Conservation (phyloP, 768 basidiomycete species). For the Boletus reticuloceps region DNA sequence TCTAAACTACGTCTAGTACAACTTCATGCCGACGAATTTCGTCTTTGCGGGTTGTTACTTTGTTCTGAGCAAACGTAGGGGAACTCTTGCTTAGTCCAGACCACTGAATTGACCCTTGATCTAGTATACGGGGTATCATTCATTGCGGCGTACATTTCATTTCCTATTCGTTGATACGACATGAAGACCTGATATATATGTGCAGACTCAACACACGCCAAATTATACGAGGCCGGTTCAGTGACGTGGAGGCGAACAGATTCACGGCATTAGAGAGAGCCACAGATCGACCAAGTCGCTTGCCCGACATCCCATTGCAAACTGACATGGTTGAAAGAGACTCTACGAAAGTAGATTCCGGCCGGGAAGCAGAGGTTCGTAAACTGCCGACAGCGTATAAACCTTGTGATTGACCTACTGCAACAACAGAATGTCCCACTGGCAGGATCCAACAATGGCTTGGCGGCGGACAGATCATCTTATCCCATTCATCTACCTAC, state of each 20-base stretch:
- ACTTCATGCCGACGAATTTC: slow-evolving; percentile 51
- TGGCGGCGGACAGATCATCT: slow-evolving; percentile 2
- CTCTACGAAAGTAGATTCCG: background rate
- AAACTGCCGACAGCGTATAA: background rate
- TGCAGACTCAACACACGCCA: slow-evolving; percentile 60
- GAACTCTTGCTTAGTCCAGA: slow-evolving; percentile 18
- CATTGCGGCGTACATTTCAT: slow-evolving; percentile 53
- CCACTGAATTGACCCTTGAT: background rate
- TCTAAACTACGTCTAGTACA: slow-evolving; percentile 43
- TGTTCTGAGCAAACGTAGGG: slow-evolving; percentile 57
- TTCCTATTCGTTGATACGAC: background rate
- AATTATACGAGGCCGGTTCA: slow-evolving; percentile 50
- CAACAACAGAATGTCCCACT: background rate
- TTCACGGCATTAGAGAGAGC: slow-evolving; percentile 29
- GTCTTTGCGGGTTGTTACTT: slow-evolving; percentile 64
- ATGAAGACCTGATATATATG: slow-evolving; percentile 10
- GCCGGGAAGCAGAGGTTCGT: slow-evolving; percentile 11
- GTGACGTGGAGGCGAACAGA: slow-evolving; percentile 36
- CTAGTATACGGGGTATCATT: slow-evolving; percentile 61
- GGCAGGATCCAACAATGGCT: background rate
- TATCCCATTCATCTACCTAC: background rate
- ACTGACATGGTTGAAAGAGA: background rate
- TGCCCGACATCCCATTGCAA: slow-evolving; percentile 5
- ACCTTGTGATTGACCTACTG: background rate
- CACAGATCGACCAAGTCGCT: background rate